Evolutionary conservation across 2,329 filamentous ascomycete species (phyloP).

Genomic region (Sclerotinia subarctica): DNA sequence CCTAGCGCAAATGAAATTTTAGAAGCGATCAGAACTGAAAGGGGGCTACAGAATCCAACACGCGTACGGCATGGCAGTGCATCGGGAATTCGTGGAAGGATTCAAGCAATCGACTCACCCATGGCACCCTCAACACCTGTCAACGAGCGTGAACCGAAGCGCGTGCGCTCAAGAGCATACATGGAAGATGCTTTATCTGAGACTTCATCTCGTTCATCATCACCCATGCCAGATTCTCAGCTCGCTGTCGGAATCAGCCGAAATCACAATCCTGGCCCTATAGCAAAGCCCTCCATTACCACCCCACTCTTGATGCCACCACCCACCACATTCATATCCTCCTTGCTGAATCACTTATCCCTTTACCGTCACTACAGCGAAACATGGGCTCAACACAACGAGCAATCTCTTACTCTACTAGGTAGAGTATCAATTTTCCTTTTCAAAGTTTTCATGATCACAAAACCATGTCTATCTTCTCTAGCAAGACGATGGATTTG

Average conservation of each 20-base stretch:
- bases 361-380: conserved; percentile 40
- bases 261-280: conserved; percentile 10
- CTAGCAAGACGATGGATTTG: conserved; percentile 60
- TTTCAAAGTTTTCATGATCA: conserved; percentile 63
- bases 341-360: conserved; percentile 33
- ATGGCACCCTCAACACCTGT: conserved; percentile 33
- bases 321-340: conserved; percentile 37
- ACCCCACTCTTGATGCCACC: conserved; percentile 45
- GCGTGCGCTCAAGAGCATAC: conserved; percentile 30
- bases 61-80: conserved; percentile 31
- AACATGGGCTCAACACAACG: conserved; percentile 38
- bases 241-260: conserved; percentile 26
- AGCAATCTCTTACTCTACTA: conserved; percentile 37
- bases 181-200: conserved; percentile 34
- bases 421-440: conserved; percentile 61
- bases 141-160: conserved; percentile 32
- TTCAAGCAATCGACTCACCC: conserved; percentile 38
- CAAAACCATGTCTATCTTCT: conserved; percentile 68
- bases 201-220: conserved; percentile 24
- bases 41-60: conserved; percentile 35
- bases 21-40: conserved; percentile 37
- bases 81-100: conserved; percentile 31
- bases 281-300: conserved; percentile 23
- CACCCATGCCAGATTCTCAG: conserved; percentile 26
- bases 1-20: conserved; percentile 86